phyloP scores from a whole-genome alignment of 1,284 basidiomycete genomes.

The Sporisorium scitamineum region DNA sequence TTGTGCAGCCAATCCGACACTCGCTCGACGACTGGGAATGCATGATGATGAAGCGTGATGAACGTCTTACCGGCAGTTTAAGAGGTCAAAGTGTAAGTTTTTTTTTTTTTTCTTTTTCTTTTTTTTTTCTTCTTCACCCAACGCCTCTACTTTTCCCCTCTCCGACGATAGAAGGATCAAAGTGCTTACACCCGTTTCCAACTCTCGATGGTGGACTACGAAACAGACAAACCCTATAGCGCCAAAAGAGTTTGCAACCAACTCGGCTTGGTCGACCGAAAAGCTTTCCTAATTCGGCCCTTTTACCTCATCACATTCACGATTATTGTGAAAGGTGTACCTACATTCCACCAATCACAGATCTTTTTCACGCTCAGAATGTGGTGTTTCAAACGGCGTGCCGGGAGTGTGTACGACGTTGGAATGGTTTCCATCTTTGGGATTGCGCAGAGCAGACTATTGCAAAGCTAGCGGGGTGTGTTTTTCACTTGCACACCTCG shows the following conservation, averaged over 20 bases:
- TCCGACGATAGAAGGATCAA: no score
- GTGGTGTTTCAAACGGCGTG: neutral
- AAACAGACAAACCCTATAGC: slow-evolving; percentile 59
- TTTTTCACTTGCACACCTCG: slow-evolving; percentile 40
- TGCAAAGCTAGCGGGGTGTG: neutral
- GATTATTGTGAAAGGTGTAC: neutral
- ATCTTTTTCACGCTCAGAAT: neutral
- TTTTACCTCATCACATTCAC: no score
- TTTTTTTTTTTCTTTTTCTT: neutral
- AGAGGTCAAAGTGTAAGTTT: slow-evolving; percentile 68
- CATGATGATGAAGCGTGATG: slow-evolving; percentile 69
- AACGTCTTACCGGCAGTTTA: slow-evolving; percentile 63
- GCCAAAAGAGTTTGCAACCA: slow-evolving; percentile 66
- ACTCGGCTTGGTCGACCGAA: slow-evolving; percentile 65
- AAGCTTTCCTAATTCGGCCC: slow-evolving; percentile 42
- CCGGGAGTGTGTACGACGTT: no score
- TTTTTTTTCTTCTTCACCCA: neutral
- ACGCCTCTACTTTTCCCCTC: no score
- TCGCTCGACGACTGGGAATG: slow-evolving; percentile 68
- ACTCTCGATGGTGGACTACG: neutral
- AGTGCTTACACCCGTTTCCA: neutral
- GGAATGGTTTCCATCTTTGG: no score
- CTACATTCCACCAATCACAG: neutral
- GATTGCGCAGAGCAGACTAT: no score
- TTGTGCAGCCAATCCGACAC: slow-evolving; percentile 61